These are phyloP conservation scores for Bondarzewia mesenterica DNA, from an alignment of 1,284 basidiomycete genomes.

Conservation along the genomic window DNA sequence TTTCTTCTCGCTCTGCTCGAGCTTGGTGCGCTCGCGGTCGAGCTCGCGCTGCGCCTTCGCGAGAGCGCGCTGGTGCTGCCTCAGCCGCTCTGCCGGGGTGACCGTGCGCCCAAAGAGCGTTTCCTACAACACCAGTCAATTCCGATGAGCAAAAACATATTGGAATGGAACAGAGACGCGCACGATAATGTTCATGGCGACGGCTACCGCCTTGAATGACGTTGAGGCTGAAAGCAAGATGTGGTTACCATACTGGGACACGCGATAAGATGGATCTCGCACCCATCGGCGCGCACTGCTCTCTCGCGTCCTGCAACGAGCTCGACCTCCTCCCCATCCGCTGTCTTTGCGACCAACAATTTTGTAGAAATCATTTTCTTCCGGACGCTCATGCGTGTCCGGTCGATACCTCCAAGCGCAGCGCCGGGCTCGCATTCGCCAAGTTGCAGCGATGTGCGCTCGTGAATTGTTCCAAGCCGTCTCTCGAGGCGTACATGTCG, in stretches of 20 bases:
- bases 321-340: conserved; percentile 61
- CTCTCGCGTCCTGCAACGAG: conserved; percentile 39
- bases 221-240: too few species aligned
- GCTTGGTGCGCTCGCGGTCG: conserved; percentile 65
- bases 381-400: conserved; percentile 52
- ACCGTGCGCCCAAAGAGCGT: conserved; percentile 90
- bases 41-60: conserved; percentile 22
- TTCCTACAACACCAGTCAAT: conserved; percentile 46
- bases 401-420: conserved; percentile 10
- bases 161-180: conserved; percentile 16
- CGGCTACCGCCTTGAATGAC: too few species aligned
- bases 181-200: conserved; percentile 77
- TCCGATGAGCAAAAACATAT: not conserved
- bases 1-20: conserved; percentile 95
- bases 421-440: conserved; percentile 9
- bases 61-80: conserved; percentile 19
- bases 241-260: not conserved
- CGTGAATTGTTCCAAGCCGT: conserved; percentile 43
- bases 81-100: conserved; percentile 83
- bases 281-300: conserved; percentile 47
- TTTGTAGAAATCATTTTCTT: conserved; percentile 50
- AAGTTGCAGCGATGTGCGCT: conserved; percentile 42
- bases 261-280: conserved; percentile 25
- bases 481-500: conserved; percentile 33
- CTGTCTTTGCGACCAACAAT: conserved; percentile 44